Evolutionary conservation across 495 filamentous ascomycete species (phyloP).

Genomic region (Aspergillus ostianus): DNA sequence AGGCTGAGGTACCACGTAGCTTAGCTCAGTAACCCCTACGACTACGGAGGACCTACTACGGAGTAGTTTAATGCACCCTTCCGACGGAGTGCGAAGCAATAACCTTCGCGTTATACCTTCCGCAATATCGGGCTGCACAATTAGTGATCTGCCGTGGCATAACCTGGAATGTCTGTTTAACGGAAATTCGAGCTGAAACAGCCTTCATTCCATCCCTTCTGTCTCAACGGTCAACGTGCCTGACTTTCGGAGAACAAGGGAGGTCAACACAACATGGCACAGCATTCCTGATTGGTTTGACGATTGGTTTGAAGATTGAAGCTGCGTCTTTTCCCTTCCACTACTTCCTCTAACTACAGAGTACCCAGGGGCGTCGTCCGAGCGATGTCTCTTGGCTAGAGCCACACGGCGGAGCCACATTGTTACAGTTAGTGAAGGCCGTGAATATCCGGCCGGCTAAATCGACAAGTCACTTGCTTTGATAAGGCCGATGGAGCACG

Average conservation of each 20-base stretch:
- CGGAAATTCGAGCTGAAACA: constrained; percentile 21
- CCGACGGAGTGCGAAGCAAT: not conserved
- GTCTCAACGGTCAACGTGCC: constrained; percentile 7
- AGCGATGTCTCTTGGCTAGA: not conserved
- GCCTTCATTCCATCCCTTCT: constrained; percentile 9
- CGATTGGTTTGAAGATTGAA: not conserved
- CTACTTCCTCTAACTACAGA: too few relatives aligned
- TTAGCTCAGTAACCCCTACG: too few relatives aligned
- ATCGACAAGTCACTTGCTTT: not conserved
- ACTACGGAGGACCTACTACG: not conserved
- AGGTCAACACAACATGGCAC: constrained; percentile 8
- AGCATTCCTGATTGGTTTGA: constrained; percentile 9
- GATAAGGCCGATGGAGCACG: not conserved
- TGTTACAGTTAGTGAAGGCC: not conserved
- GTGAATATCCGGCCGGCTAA: not conserved
- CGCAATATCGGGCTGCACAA: too few relatives aligned
- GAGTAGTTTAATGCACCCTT: not conserved
- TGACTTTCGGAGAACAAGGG: not conserved
- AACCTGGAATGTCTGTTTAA: constrained; percentile 2
- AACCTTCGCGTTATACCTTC: too few relatives aligned
- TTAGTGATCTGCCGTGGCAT: not conserved
- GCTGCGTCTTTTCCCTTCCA: not conserved
- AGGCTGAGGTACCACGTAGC: too few relatives aligned
- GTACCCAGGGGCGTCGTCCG: not conserved
- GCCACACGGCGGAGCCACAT: not conserved